Evolutionary conservation across 2,329 filamentous ascomycete genomes (phyloP), one percentile per base, ranked within the genome.

Genomic region (Botrytis hyacinthi): DNA sequence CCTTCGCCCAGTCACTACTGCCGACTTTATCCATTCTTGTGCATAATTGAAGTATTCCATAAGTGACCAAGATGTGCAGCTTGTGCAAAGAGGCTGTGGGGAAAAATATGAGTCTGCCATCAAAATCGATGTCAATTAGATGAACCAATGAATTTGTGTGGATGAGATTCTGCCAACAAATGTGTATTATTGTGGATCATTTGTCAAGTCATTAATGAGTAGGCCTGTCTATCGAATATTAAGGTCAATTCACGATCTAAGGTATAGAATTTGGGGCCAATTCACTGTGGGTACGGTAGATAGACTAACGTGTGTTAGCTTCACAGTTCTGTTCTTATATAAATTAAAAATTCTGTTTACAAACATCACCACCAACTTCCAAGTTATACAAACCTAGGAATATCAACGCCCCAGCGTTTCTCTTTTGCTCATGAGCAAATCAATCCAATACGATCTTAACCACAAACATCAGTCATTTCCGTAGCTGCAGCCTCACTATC

Each of bases 81-180:
- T 78, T 75, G 72, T 71, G 71, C 76, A 78, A 73, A 75, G 77
- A 79, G 78, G 78, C 78, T 79, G 76, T 79, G 77, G 65, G 26
- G 65, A 66, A 68, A 68, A n/a, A 26, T 40, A 4, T 54, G 65
- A 54, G 46, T 40, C 32, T 54, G 32, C 29, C 46, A 54, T 16
- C 26, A 40, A 29, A 26, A 66, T 66, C 29, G 32, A 67, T 67
- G 22, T 32, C 20, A 37, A 42, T 68, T 68, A 48, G 35, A 42
- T 40, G 65, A 42, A 44, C 35, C 66, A 69, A 69, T 69, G 29
- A 69, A 42, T 42, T 22, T 42, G 37, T 57, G 18, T 59, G 66
- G 48, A 57, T 32, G 37, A 57, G 37, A 69, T n/a, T 57, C 29
- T 69, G 66, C 66, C 66, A 69, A 59, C 66, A 57, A 69, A 69